A percentile compares a stretch with the other conserved stretches of the same genome.
Conservation (phyloP, 2,329 filamentous ascomycete genomes). For the Verticillium klebahnii region DNA sequence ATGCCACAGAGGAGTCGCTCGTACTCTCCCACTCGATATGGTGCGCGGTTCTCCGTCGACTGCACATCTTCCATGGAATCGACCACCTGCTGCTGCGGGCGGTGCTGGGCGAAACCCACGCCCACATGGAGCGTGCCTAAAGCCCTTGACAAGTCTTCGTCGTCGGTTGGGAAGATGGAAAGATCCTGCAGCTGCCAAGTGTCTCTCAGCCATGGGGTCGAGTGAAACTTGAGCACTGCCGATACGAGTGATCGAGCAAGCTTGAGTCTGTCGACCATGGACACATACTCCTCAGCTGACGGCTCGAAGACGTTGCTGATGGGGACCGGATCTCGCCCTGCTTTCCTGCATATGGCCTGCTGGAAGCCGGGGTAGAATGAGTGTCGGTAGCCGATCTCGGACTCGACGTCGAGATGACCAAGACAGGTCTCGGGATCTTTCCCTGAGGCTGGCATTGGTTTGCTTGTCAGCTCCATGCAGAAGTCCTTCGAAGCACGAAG, state of each 20-base stretch:
- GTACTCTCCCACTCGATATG: conserved; percentile 5
- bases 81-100: not conserved
- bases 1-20: conserved; percentile 13
- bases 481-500: conserved; percentile 2
- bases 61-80: conserved; percentile 1
- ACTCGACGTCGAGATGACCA: conserved; percentile 1
- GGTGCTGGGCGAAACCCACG: not conserved
- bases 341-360: not conserved
- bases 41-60: not conserved
- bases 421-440: not conserved
- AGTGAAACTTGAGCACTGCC: conserved; percentile 6
- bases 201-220: conserved; percentile 4
- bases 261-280: not conserved
- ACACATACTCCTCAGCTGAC: not conserved
- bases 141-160: not conserved
- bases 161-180: conserved; percentile 3
- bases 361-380: conserved; percentile 2
- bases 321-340: not conserved
- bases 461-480: conserved; percentile 3
- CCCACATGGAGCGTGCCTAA: conserved; percentile 3
- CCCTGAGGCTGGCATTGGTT: not conserved
- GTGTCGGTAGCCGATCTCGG: not conserved
- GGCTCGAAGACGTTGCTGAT: not conserved
- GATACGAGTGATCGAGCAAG: conserved; percentile 1
- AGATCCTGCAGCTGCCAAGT: conserved; percentile 5